Conservation (phyloP, 2,329 filamentous ascomycete species). For the Alternaria gaisen region DNA sequence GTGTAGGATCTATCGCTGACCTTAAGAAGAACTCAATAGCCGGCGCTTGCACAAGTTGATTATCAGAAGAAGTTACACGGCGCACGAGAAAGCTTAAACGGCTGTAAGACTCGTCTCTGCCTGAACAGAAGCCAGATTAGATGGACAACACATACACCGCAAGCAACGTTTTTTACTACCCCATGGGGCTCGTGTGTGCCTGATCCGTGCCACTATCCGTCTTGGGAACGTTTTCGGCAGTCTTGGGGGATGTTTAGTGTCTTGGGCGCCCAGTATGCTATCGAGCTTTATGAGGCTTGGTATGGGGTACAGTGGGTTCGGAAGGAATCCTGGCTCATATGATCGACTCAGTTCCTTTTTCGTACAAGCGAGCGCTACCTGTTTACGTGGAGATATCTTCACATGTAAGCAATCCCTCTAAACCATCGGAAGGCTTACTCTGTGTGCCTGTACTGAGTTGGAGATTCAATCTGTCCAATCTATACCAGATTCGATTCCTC, state of each 20-base stretch:
- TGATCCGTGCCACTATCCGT: not conserved
- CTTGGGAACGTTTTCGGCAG: not conserved
- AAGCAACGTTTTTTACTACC: not conserved
- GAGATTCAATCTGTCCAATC: not conserved
- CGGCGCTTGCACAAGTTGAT: not conserved
- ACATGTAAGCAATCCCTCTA: not conserved
- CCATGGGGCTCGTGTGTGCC: not conserved
- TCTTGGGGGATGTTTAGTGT: not conserved
- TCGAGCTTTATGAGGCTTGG: not conserved
- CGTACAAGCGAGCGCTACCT: not conserved
- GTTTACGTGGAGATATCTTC: not conserved
- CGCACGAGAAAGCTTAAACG: not conserved
- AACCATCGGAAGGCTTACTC: not conserved
- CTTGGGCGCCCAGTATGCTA: not conserved
- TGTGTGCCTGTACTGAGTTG: not conserved
- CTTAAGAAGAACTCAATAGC: too few species aligned
- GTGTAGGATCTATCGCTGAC: not conserved
- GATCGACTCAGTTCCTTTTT: not conserved
- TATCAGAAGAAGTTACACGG: not conserved
- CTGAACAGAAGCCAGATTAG: not conserved
- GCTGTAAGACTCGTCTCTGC: not conserved
- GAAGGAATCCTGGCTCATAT: not conserved
- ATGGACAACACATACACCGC: not conserved
- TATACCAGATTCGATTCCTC: not conserved
- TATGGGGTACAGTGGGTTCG: slow-evolving; percentile 1